phyloP scores from a whole-genome alignment of 148 eudicot species.

The Polygonum aviculare region DNA sequence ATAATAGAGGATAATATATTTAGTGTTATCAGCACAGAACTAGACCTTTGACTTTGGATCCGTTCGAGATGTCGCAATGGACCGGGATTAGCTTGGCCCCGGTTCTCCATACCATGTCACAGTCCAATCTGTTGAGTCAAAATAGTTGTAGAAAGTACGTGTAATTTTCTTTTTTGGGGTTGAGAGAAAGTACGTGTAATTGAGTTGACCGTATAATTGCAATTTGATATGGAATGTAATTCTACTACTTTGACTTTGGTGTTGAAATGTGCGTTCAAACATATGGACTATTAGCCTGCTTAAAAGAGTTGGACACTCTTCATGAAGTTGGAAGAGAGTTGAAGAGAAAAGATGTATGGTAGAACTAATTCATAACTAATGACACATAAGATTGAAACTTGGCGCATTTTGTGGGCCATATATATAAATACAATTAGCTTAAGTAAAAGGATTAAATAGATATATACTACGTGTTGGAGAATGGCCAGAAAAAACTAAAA shows the following conservation, averaged over 20 bases:
- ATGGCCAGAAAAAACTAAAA: too few relatives aligned
- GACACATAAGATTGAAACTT: not conserved
- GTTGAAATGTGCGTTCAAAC: not conserved
- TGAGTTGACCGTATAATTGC: constrained; percentile 8
- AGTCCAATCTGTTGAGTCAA: constrained; percentile 51
- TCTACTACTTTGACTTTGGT: not conserved
- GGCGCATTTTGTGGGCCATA: not conserved
- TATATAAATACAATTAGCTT: not conserved
- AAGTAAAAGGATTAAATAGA: not conserved
- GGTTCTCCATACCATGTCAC: constrained; percentile 63
- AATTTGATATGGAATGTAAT: not conserved
- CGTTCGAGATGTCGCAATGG: constrained; percentile 34
- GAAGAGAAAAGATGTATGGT: too few relatives aligned
- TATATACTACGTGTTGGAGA: not conserved
- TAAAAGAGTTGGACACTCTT: not conserved
- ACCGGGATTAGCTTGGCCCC: constrained; percentile 46
- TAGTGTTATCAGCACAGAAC: too few relatives aligned
- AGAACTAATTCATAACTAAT: not conserved
- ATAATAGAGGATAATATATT: too few relatives aligned
- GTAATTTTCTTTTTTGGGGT: too few relatives aligned
- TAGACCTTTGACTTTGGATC: too few relatives aligned
- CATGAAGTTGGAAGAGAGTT: not conserved
- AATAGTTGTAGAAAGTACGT: constrained; percentile 16
- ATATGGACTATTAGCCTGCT: not conserved
- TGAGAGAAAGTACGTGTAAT: too few relatives aligned